Conservation (phyloP, 257 asterid species). For the Coffea eugenioides region DNA sequence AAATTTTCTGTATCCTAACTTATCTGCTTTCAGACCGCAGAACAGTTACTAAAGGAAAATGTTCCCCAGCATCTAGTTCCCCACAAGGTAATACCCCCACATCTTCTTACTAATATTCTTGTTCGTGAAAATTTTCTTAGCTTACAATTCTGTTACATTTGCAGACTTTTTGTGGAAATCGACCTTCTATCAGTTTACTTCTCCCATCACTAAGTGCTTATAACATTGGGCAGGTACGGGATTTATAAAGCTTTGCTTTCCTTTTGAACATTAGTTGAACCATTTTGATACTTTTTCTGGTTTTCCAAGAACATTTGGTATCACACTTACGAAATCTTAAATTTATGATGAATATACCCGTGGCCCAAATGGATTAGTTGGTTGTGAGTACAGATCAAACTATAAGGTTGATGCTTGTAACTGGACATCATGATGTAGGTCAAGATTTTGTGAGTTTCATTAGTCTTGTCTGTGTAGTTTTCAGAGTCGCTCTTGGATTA, state of each 20-base stretch:
- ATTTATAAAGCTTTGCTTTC: constrained; percentile 1
- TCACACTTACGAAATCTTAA: background rate
- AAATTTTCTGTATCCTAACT: constrained; percentile 22
- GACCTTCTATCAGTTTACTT: constrained; percentile 92
- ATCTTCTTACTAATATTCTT: constrained; percentile 12
- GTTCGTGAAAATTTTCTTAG: constrained; percentile 15
- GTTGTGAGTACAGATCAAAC: background rate
- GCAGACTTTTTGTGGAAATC: constrained; percentile 96
- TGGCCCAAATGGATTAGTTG: background rate
- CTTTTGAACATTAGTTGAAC: too few relatives aligned
- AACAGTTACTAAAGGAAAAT: constrained; percentile 78
- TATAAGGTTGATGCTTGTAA: background rate
- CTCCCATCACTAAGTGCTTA: constrained; percentile 91
- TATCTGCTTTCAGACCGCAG: constrained; percentile 70
- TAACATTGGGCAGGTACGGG: constrained; percentile 88
- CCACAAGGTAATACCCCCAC: constrained; percentile 66
- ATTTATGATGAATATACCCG: background rate
- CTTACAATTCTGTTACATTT: constrained; percentile 21
- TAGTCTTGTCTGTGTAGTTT: background rate
- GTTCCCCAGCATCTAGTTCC: constrained; percentile 72
- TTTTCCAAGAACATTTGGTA: background rate
- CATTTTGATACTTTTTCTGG: background rate
- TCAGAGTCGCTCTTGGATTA: background rate
- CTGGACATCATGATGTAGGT: background rate
- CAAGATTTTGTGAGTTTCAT: background rate